Evolutionary conservation across 331 rosid genomes (phyloP).

Genomic region (Pyrus hybrid): DNA sequence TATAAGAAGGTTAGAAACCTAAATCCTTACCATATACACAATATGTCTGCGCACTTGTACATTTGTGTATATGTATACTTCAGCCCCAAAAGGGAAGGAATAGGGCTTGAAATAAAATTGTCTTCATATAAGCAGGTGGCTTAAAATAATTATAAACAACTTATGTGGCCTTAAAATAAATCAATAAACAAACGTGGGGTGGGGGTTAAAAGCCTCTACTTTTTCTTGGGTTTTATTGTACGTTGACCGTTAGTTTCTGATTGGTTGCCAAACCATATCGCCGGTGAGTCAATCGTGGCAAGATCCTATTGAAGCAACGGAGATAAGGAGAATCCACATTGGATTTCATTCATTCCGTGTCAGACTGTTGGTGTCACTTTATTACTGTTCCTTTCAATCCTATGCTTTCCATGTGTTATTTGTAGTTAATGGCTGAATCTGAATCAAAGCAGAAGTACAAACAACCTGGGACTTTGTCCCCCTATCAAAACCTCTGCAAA

Average conservation of each 20-base stretch:
- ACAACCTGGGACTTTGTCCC: not conserved
- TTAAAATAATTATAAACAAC: too few relatives aligned
- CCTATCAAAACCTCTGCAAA: not conserved
- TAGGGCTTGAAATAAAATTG: too few relatives aligned
- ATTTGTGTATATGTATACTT: too few relatives aligned
- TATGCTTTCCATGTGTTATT: not conserved
- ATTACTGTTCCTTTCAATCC: not conserved
- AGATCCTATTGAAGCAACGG: slow-evolving; percentile 29
- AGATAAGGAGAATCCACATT: slow-evolving; percentile 38
- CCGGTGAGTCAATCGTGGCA: slow-evolving; percentile 18
- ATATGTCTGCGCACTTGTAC: too few relatives aligned
- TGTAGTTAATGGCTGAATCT: not conserved
- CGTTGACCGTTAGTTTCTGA: not conserved
- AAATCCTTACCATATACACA: too few relatives aligned
- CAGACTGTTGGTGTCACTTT: not conserved
- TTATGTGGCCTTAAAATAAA: too few relatives aligned
- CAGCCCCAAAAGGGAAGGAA: too few relatives aligned
- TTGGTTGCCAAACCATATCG: not conserved
- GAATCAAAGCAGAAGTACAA: not conserved
- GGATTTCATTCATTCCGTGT: not conserved
- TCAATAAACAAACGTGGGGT: too few relatives aligned
- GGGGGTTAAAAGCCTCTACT: too few relatives aligned
- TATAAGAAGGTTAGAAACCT: too few relatives aligned
- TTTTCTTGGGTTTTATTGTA: not conserved
- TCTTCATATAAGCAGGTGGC: too few relatives aligned